Base-by-base conservation (phyloP, 2,329 filamentous ascomycete genomes). In the Pleurostoma richardsiae region DNA sequence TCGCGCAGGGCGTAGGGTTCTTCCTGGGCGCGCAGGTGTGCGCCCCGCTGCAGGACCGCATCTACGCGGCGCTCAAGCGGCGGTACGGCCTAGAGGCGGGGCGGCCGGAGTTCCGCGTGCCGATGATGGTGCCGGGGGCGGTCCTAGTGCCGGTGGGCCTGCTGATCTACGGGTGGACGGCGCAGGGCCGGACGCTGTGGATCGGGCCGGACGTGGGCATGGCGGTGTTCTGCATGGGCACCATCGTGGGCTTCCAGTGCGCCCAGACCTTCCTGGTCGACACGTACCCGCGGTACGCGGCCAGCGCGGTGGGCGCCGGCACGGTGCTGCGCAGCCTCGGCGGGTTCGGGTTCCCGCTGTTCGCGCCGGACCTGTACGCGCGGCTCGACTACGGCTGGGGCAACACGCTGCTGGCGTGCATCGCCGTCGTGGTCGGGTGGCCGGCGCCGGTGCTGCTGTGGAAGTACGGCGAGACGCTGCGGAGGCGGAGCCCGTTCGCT, bases 51-150 rank as follows among this genome's bases (percentile, higher is more conserved):
- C 70, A 72, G 43, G 75, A 79, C 53, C 62, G 66, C 30, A 64
- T 73, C 41, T 73, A 73, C 56, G 64, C 64, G 1, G 56, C 64
- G 1, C 62, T 77, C 11, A 71, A 72, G 54, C 59, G 62, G 49
- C 69, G 65, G 4, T 64, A 67, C 52, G 61, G 44, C 30, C 49
- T 54, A 5, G 6, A 47, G 4, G 54, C 54, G 33, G 56, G 60
- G 6, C 52, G 57, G 43, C 71, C 72, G 1, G 73, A 76, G 54
- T 73, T 68, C 52, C 69, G 72, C 2, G 57, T 76, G 0, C 79
- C 78, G 0, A 68, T 76, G 3, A 77, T 83, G 70, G 69, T 80
- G 28, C 67, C 77, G 3, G 77, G 73, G 2, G 66, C 69, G 0
- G 51, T 78, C n/a, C 52, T 73, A 10, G 57, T 73, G 5, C 70